Base-by-base conservation (phyloP, 805 yeast species). In the Metschnikowia vanudenii region DNA sequence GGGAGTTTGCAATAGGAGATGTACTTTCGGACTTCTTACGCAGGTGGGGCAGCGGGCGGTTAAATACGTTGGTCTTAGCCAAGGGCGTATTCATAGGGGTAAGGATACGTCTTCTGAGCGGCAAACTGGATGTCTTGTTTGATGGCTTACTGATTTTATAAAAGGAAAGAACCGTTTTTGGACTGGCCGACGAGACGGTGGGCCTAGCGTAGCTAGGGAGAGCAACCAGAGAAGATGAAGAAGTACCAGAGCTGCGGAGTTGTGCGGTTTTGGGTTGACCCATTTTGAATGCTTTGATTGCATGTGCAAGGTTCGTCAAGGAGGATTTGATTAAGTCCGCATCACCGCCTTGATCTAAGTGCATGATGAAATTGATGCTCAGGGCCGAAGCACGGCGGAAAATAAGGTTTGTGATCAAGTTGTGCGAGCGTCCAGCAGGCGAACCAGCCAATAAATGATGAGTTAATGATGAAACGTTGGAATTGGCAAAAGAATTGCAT, bases 151-250 rank as follows among this genome's bases (percentile, higher is more conserved):
- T n/a, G 28, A 39, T 34, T 13, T 20, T 38, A 26, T 31, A 44
- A 9, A 36, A 14, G 3, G 28, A 17, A 29, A 34, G 10, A 2
- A 39, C 18, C 12, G 19, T 40, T 3, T 29, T 34, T 11, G 62
- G 60, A 29, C 51, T 49, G 10, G 40, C 33, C 2, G 69, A 68
- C 3, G 67, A 48, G 5, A 51, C 46, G 0, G 73, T 68, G 4
- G 73, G 69, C 42, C 58, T 58, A 9, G 72, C 69, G 40, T 68
- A 68, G 48, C 54, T 52, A 9, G 70, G 70, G 12, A 57, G 29
- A 11, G 12, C 10, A 1, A 39, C 17, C 6, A 26, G 9, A 4
- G 39, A 4, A 17, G 30, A 12, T 7, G 29, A 18, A 20, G 24
- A 20, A 20, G 7, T 4, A 7, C 24, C 24, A 16, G 39, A 13